Base-by-base conservation (phyloP, 2,329 filamentous ascomycete species). In the Penicillium vulpinum region DNA sequence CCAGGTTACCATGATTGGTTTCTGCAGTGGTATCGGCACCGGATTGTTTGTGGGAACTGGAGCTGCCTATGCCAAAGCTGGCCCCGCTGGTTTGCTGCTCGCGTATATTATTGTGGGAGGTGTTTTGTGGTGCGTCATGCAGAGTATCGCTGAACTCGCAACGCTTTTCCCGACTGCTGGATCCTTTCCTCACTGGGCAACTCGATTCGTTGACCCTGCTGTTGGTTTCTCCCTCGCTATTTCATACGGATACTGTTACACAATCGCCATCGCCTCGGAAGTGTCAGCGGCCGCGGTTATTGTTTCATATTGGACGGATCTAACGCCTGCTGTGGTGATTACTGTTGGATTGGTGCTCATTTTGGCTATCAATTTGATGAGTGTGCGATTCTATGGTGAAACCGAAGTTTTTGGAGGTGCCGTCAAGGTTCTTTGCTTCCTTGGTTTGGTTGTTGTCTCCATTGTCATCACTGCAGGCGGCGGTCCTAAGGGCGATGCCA, bases 141-240 rank as follows among this genome's bases (percentile, higher is more conserved):
- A 96, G 70, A 91, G 92, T 4, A 82, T 97, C 21, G 92, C 92
- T 56, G 92, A 97, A 75, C 82, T 97, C 72, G 90, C 92, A 21
- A 92, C 96, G 22, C 78, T 92, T n/a, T 94, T 92, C 62, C 92
- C 92, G 3, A 88, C 96, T 18, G 90, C 92, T 11, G 92, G 92
- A 49, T 94, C 91, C 2, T 97, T 96, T 71, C 91, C 91, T 1
- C 88, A 91, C 10, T 96, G 92, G 78, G 93, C 92, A 18, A 96
- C 91, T 10, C 85, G 92, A 13, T 96, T 97, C 69, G 77, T 97
- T 31, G 91, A 96, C 70, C 92, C 92, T 0, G 90, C 92, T 0
- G 95, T 91, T 88, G 91, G 91, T 0, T 95, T 95, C 71, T 90
- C 91, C 38, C 92, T 96, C 88, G 91, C 71, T 13, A 70, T 72